Percentiles rank a stretch among this genome's conserved stretches.
These are phyloP conservation scores for Lasiodiplodia sp. DNA, from an alignment of 2,329 filamentous ascomycete genomes.

Conservation along the genomic window DNA sequence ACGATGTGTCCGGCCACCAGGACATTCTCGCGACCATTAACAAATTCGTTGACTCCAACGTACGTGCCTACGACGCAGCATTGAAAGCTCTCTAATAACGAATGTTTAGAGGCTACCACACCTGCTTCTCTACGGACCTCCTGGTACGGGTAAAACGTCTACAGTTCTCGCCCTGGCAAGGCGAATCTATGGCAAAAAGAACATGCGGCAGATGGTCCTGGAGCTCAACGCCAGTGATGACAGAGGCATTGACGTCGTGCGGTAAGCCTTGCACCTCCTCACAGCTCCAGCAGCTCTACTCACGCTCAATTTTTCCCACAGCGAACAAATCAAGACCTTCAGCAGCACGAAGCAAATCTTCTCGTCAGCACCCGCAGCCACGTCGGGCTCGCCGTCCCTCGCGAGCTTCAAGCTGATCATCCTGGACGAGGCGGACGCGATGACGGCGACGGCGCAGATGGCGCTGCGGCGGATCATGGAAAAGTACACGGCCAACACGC, in stretches of 20 bases:
- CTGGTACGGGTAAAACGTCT: constrained; percentile 96
- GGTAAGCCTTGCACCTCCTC: constrained; percentile 44
- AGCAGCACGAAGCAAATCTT: constrained; percentile 98
- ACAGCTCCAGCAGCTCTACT: background rate
- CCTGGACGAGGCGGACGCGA: constrained; percentile 97
- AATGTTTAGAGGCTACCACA: constrained; percentile 76
- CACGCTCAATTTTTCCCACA: constrained; percentile 5
- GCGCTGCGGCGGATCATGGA: constrained; percentile 97
- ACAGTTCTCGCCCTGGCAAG: constrained; percentile 93
- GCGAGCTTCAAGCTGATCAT: constrained; percentile 95
- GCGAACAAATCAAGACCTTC: constrained; percentile 99
- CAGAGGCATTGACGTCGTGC: constrained; percentile 94
- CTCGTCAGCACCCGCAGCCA: constrained; percentile 62
- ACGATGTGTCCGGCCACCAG: constrained; percentile 94
- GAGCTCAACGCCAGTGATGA: constrained; percentile 98
- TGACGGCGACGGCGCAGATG: constrained; percentile 99
- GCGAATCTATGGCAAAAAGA: constrained; percentile 88
- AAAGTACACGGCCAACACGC: constrained; percentile 96
- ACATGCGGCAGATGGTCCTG: constrained; percentile 97
- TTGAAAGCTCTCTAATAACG: constrained; percentile 10
- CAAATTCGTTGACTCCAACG: constrained; percentile 93
- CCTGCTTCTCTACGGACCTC: constrained; percentile 94
- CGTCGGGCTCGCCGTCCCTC: constrained; percentile 58
- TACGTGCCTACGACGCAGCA: constrained; percentile 41
- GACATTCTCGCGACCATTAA: constrained; percentile 98